phyloP scores from a whole-genome alignment of 257 asterid genomes.

The Thymus mandschuricus region DNA sequence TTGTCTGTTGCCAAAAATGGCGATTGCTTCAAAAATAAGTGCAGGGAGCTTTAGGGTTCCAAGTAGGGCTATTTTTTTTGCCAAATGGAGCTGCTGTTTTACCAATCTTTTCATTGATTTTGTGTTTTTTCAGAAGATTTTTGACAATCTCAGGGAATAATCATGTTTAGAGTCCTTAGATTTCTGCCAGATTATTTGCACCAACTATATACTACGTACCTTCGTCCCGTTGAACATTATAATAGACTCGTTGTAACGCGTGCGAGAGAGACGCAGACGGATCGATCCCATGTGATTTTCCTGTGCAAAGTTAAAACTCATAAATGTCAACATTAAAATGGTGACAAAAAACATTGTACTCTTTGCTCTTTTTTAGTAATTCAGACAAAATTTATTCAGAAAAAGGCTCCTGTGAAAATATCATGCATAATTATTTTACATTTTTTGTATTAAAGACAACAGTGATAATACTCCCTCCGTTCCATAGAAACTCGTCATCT shows the following conservation, averaged over 20 bases:
- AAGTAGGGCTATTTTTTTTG: conserved; percentile 37
- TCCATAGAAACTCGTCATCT: too few species aligned
- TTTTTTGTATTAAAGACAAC: too few species aligned
- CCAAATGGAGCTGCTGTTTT: conserved; percentile 41
- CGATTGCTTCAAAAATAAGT: conserved; percentile 52
- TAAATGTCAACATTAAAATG: conserved; percentile 8
- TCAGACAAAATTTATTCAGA: not conserved
- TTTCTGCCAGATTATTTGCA: conserved; percentile 22
- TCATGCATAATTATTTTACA: too few species aligned
- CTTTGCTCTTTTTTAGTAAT: not conserved
- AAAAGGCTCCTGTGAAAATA: not conserved
- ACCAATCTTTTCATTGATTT: conserved; percentile 44
- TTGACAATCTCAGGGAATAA: conserved; percentile 31
- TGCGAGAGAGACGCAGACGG: too few species aligned
- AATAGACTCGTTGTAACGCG: too few species aligned
- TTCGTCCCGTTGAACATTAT: too few species aligned
- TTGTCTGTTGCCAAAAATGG: conserved; percentile 52
- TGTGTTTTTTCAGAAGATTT: conserved; percentile 29
- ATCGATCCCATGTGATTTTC: too few species aligned
- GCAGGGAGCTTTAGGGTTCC: conserved; percentile 36
- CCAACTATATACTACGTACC: not conserved
- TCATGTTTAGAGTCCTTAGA: conserved; percentile 1
- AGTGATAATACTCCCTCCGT: too few species aligned
- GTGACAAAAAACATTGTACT: not conserved
- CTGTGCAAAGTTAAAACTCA: not conserved